These are phyloP conservation scores for Sistotremastrum niveocremeum DNA, from an alignment of 768 basidiomycete species.

Conservation along the genomic window DNA sequence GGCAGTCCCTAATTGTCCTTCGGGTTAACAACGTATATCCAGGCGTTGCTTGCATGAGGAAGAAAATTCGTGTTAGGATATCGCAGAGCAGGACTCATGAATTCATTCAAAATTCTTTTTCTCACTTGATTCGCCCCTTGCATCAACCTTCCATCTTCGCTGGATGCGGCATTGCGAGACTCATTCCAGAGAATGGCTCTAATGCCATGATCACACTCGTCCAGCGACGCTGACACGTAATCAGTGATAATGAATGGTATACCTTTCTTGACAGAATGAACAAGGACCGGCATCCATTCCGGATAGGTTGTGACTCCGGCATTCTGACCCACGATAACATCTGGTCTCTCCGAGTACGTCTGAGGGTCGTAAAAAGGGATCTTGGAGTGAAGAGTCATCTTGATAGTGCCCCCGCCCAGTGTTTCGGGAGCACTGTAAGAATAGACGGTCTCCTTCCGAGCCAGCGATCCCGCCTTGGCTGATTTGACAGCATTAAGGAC, in stretches of 20 bases:
- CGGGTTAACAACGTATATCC: no score
- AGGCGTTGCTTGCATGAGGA: no score
- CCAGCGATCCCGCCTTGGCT: constrained; percentile 18
- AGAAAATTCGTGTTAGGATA: no score
- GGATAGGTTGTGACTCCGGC: constrained; percentile 25
- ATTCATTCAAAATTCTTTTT: no score
- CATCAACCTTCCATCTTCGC: no score
- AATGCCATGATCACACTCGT: background rate
- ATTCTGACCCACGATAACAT: constrained; percentile 30
- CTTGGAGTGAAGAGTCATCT: constrained; percentile 22
- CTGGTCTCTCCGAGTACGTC: constrained; percentile 15
- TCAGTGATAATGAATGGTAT: constrained; percentile 6
- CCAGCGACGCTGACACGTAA: constrained; percentile 1
- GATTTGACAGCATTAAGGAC: constrained; percentile 19
- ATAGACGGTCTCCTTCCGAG: constrained; percentile 15
- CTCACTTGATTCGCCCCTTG: no score
- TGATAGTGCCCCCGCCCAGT: constrained; percentile 26
- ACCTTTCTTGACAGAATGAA: background rate
- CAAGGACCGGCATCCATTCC: constrained; percentile 17
- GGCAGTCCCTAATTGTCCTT: no score
- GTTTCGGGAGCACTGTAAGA: constrained; percentile 23
- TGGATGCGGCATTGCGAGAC: no score
- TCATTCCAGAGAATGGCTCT: no score
- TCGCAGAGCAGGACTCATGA: no score
- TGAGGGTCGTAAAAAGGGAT: constrained; percentile 16